Evolutionary conservation across 2,329 filamentous ascomycete genomes (phyloP), one percentile per base, ranked within the genome.

Genomic region (Sarocladiaceae sp.): DNA sequence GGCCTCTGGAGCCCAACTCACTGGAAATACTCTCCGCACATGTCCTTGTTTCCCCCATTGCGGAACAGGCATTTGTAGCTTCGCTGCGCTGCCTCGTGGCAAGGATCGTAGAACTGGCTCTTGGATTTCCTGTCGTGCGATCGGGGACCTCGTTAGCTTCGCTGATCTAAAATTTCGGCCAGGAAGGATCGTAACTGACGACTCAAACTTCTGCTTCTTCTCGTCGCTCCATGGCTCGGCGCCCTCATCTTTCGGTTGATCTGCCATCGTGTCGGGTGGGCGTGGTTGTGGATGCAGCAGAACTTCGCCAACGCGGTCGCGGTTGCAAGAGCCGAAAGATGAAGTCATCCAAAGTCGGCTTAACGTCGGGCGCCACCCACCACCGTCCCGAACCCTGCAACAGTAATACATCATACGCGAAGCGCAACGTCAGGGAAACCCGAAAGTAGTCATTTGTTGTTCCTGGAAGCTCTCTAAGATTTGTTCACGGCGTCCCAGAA

Each of bases 21-120:
- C 89, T 96, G 88, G 60, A 98, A 97, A 61, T 94, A 97, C 63
- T 97, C 91, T 51, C 76, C 74, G 61, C 93, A 98, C 85, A 97
- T 85, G n/a, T 82, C 72, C 52, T 82, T 78, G 60, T 97, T 88
- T 12, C 87, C 90, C 18, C 77, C 82, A 62, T 98, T 98, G 18
- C 93, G 80, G 60, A 89, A 83, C 58, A 98, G 69, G 58, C 93
- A 98, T 62, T 80, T 83, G 54, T 96, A 82, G 65, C 90, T 96
- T 58, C 78, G 78, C 53, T 84, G 73, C 6, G 93, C 91, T 4
- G 88, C 88, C 57, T 95, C 91, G 63, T 97, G 91, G 65, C 93
- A 98, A 2, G 93, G 93, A 57, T 98, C 93, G 62, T 87, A 88
- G 68, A 85, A 97, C 62, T 96, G 83, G 72, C 89, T 95, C 58